Conservation (phyloP, 345 rosid species). For the Salix viminalis region DNA sequence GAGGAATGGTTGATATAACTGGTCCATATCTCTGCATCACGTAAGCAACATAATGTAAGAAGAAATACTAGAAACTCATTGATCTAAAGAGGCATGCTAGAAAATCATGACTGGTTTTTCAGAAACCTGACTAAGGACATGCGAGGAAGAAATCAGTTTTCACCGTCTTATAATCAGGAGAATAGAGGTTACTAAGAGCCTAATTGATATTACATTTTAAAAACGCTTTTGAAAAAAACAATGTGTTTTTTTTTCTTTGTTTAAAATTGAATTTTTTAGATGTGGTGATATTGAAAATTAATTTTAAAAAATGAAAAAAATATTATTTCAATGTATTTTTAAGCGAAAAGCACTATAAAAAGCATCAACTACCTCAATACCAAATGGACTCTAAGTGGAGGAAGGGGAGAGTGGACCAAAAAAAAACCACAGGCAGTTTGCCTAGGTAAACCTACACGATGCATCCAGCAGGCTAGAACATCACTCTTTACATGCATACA, state of each 20-base stretch:
- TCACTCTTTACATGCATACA: background rate
- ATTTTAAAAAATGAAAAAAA: too few species aligned
- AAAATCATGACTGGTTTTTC: background rate
- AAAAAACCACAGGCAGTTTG: background rate
- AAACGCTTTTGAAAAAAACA: too few species aligned
- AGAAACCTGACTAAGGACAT: background rate
- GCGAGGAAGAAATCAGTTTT: background rate
- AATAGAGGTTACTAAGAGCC: background rate
- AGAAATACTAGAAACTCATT: background rate
- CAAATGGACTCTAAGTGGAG: background rate
- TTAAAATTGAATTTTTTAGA: too few species aligned
- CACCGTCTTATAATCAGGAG: background rate
- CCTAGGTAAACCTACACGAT: background rate
- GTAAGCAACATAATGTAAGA: background rate
- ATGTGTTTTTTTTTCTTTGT: too few species aligned
- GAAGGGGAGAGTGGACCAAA: background rate
- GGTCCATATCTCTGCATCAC: conserved; percentile 83
- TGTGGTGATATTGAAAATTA: too few species aligned
- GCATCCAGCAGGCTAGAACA: background rate
- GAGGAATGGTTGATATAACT: conserved; percentile 92
- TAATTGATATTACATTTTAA: too few species aligned
- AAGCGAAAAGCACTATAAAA: too few species aligned
- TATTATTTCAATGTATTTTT: too few species aligned
- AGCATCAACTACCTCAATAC: too few species aligned
- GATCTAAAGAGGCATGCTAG: background rate